Evolutionary conservation across 257 asterid genomes (phyloP), one percentile per base, ranked within the genome.

Genomic region (Rauvolfia tetraphylla): DNA sequence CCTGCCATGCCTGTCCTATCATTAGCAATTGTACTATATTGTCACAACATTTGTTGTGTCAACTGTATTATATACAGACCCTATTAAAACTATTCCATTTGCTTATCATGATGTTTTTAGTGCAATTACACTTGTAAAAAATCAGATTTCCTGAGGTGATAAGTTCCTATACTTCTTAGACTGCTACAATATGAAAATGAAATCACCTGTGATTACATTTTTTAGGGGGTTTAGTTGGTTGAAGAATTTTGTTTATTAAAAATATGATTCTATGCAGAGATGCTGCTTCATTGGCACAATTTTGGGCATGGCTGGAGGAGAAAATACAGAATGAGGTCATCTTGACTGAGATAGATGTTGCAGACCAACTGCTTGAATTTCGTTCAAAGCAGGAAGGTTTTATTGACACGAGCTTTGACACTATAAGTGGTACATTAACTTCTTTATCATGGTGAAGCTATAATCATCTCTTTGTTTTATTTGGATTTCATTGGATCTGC

Each of bases 231-330:
- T 61, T 72, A 29, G 14, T 13, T 23, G 15, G 20, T 75, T 73
- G 75, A 39, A 42, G 34, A 13, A 54, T 68, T 56, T 70, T 65
- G 25, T 18, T 27, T 70, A 54, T 2, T 51, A 13, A 38, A 72
- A 48, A 18, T 38, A 34, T 63, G 41, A 36, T 36, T 80, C 73
- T 81, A 42, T 84, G 79, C 80, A 93, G 98, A 86, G 99, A 95
- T 83, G 98, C 97, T 31, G 97, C 97, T 68, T 98, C 98, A 79
- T 86, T 95, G 76, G 97, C 96, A 67, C 92, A 93, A 57, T 93
- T 95, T 81, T 95, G 98, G 97, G 87, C 90, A 33, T 95, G 99
- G 97, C 86, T 95, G 80, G 99, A 95, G 89, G 93, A 90, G 69
- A 92, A 91, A 85, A 87, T 95, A 48, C 41, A 76, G 59, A 85